A percentile compares a stretch with the other conserved stretches of the same genome.
Conservation (phyloP, 2,329 filamentous ascomycete genomes). For the Gyromitra esculenta region DNA sequence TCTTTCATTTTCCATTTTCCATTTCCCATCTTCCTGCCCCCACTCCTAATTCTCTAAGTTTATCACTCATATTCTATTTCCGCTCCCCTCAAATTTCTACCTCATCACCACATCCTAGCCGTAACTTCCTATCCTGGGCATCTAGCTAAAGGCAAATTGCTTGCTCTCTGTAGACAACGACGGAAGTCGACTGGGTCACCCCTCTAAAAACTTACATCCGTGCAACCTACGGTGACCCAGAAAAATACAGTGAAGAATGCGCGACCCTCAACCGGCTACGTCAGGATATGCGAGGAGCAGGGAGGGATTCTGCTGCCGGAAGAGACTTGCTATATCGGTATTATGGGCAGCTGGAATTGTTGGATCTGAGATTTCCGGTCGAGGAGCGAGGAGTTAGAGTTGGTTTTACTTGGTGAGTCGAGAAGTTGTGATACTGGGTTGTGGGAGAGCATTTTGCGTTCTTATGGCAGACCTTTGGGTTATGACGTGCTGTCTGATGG, state of each 20-base stretch:
- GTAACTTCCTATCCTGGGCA: constrained; percentile 9
- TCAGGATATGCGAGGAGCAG: constrained; percentile 97
- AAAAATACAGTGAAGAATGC: constrained; percentile 95
- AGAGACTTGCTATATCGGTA: constrained; percentile 95
- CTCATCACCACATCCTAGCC: neutral
- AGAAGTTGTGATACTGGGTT: constrained; percentile 24
- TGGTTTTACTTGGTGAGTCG: constrained; percentile 87
- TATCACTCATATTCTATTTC: constrained; percentile 9
- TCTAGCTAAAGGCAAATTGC: constrained; percentile 16
- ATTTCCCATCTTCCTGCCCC: neutral
- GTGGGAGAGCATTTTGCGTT: constrained; percentile 13
- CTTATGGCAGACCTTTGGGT: neutral
- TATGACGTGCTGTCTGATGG: constrained; percentile 1
- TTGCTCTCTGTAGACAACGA: constrained; percentile 71
- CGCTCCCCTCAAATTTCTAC: neutral
- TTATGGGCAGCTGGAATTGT: constrained; percentile 93
- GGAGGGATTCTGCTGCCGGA: constrained; percentile 93
- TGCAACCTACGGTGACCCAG: constrained; percentile 88
- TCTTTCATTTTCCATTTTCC: neutral
- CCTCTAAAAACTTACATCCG: constrained; percentile 94
- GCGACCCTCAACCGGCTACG: constrained; percentile 90
- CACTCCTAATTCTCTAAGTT: constrained; percentile 9
- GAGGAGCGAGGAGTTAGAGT: constrained; percentile 99
- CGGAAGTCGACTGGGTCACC: constrained; percentile 96
- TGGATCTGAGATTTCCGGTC: constrained; percentile 94